These are phyloP conservation scores for Epithele typhae DNA, from an alignment of 768 basidiomycete species.

Conservation along the genomic window DNA sequence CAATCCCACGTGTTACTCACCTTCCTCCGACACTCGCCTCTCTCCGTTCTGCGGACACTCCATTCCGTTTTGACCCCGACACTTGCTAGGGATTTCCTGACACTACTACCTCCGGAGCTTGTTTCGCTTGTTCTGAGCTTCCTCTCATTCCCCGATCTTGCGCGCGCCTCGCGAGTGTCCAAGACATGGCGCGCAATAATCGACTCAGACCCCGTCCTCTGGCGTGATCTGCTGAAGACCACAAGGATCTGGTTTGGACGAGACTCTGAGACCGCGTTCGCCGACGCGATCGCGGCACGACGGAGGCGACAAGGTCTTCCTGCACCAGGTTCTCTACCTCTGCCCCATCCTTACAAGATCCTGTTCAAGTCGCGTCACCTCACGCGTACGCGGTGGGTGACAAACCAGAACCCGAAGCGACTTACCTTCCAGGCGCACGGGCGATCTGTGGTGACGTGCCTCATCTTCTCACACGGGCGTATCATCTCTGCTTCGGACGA, in stretches of 20 bases:
- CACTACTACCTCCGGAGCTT: constrained; percentile 87
- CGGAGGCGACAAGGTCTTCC: constrained; percentile 40
- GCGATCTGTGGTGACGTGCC: constrained; percentile 89
- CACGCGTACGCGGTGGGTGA: constrained; percentile 77
- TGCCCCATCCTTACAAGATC: constrained; percentile 86
- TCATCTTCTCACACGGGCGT: constrained; percentile 90
- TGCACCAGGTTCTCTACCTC: constrained; percentile 50
- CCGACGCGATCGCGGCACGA: constrained; percentile 61
- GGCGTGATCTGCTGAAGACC: constrained; percentile 80
- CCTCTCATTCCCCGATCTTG: constrained; percentile 77
- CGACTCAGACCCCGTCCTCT: constrained; percentile 85
- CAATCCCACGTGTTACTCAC: constrained; percentile 95
- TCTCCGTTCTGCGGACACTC: constrained; percentile 86
- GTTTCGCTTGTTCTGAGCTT: constrained; percentile 84
- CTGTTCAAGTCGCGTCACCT: constrained; percentile 90
- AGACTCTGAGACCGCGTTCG: constrained; percentile 77
- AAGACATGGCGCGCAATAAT: constrained; percentile 89
- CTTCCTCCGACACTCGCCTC: constrained; percentile 85
- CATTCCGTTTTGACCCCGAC: constrained; percentile 88
- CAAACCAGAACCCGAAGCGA: constrained; percentile 66
- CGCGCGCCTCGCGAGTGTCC: constrained; percentile 85
- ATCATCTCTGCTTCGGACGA: constrained; percentile 98
- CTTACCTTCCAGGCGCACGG: constrained; percentile 86
- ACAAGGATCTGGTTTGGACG: constrained; percentile 90
- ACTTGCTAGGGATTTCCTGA: constrained; percentile 91